Base-by-base conservation (phyloP, 306 rosid species). In the Sechiopsis laciniata region DNA sequence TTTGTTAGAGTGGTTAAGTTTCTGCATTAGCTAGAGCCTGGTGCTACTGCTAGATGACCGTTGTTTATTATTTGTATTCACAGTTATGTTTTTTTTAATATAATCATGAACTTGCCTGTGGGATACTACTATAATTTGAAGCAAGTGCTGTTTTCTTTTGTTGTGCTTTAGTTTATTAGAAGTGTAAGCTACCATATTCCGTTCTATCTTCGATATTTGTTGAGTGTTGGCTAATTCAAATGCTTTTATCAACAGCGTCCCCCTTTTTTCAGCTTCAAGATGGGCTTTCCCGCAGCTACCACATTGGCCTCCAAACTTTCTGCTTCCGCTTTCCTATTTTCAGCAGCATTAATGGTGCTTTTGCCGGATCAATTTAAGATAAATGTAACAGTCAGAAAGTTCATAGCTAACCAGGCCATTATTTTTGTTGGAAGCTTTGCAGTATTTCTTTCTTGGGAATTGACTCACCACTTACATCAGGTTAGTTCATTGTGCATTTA, bases 251-350 rank as follows among this genome's bases (percentile, higher is more conserved):
- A 14, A 75, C 91, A 94, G 99, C 95, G 99, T 54, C 88, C 90
- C 58, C 97, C 97, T 2, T 91, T 86, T 79, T 91, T 86, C 85
- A 95, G 94, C 84, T 91, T 91, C 85, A 95, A 95, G 85, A 91
- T 95, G 99, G 96, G 92, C 37, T 62, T 91, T 45, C 97, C 88
- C 45, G 78, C 80, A 0, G 97, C 96, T 74, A 69, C 79, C 56
- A 75, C 80, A 21, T 74, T 79, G 52, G 91, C 95, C 56, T 81
- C 88, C 7, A 85, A 81, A 89, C 95, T 91, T 75, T 85, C 97
- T 15, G 52, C 48, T 58, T 78, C 85, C n/a, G 90, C 88, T 65
- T 84, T 71, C 72, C 29, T 84, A 2, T 77, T 88, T 50, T 90
- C 96, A 6, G 85, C 89, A 45, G 32, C 72, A 72, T 71, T 89